These are phyloP conservation scores for Chrysanthemum lavandulifolium DNA, from an alignment of 129 eudicot genomes.

Conservation along the genomic window DNA sequence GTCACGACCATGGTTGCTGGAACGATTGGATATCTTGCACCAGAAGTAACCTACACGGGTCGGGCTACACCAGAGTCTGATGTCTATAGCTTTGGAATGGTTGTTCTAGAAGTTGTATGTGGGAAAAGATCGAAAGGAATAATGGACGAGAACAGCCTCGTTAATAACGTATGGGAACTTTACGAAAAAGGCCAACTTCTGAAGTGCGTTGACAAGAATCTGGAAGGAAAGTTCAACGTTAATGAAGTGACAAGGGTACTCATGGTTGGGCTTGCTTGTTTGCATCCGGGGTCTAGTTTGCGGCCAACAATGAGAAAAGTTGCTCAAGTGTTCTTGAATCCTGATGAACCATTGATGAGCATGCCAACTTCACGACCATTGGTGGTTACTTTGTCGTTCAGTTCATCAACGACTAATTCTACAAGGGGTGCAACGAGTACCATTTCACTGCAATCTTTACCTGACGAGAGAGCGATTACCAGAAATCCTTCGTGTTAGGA, in stretches of 20 bases:
- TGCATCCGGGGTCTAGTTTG: conserved; percentile 51
- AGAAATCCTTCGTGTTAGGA: conserved; percentile 17
- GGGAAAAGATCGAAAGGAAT: conserved; percentile 64
- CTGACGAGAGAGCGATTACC: conserved; percentile 43
- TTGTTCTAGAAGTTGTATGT: conserved; percentile 65
- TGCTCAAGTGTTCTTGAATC: conserved; percentile 54
- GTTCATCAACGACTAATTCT: conserved; percentile 32
- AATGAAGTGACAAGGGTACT: conserved; percentile 49
- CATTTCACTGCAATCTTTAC: conserved; percentile 35
- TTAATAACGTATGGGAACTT: conserved; percentile 48
- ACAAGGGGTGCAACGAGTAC: conserved; percentile 10
- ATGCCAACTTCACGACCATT: conserved; percentile 51
- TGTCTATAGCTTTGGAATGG: conserved; percentile 77
- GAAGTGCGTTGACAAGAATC: conserved; percentile 42
- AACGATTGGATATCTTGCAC: conserved; percentile 68
- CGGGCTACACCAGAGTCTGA: conserved; percentile 67
- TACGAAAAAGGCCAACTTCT: conserved; percentile 45
- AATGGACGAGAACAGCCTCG: conserved; percentile 58
- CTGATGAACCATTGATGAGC: conserved; percentile 56
- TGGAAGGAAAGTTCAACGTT: conserved; percentile 36
- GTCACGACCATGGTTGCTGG: conserved; percentile 78
- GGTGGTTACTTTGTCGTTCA: conserved; percentile 43
- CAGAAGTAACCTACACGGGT: conserved; percentile 74
- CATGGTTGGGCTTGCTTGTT: conserved; percentile 61
- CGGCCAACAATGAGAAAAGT: conserved; percentile 69